phyloP scores from a whole-genome alignment of 139 green algal genomes.

The Edaphochlamys debaryana region DNA sequence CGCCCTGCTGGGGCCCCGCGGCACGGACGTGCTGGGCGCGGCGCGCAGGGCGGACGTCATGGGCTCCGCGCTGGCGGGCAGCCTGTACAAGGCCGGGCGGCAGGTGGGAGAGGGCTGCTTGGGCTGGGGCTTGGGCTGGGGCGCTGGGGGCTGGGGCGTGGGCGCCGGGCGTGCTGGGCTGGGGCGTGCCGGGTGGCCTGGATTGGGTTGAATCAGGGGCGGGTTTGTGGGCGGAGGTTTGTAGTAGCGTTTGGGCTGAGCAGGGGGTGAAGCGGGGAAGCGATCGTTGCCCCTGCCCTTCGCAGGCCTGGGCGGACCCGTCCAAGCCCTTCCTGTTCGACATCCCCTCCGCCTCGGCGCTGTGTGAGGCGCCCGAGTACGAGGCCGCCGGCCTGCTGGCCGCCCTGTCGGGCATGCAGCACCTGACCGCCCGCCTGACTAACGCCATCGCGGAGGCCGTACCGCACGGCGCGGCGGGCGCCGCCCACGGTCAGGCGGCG shows the following conservation, averaged over 20 bases:
- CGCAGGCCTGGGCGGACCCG: slow-evolving; percentile 40
- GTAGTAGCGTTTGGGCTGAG: too few species aligned
- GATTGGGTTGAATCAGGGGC: too few species aligned
- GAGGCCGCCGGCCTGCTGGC: slow-evolving; percentile 29
- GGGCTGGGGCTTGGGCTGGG: too few species aligned
- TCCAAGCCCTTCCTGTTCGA: slow-evolving; percentile 60
- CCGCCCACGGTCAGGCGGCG: slow-evolving; percentile 32
- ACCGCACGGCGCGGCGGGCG: slow-evolving; percentile 33
- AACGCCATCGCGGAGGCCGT: slow-evolving; percentile 39
- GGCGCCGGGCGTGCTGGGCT: too few species aligned
- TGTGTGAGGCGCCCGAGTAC: slow-evolving; percentile 65
- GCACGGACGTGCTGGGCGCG: slow-evolving; percentile 4
- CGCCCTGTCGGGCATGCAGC: slow-evolving; percentile 47
- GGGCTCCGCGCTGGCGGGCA: slow-evolving; percentile 42
- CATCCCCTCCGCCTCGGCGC: slow-evolving; percentile 54
- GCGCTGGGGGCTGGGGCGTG: too few species aligned
- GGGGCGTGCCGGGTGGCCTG: too few species aligned
- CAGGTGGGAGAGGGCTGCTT: slow-evolving; percentile 7
- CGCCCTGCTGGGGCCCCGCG: slow-evolving; percentile 4
- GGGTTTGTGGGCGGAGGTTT: too few species aligned
- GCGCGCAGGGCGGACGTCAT: slow-evolving; percentile 28
- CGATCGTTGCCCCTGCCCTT: neutral
- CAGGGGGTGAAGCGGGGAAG: too few species aligned
- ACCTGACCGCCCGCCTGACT: slow-evolving; percentile 36
- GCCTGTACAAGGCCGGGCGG: slow-evolving; percentile 44